phyloP scores from a whole-genome alignment of 768 basidiomycete species.

The Tylopilus cervinicoccineus region DNA sequence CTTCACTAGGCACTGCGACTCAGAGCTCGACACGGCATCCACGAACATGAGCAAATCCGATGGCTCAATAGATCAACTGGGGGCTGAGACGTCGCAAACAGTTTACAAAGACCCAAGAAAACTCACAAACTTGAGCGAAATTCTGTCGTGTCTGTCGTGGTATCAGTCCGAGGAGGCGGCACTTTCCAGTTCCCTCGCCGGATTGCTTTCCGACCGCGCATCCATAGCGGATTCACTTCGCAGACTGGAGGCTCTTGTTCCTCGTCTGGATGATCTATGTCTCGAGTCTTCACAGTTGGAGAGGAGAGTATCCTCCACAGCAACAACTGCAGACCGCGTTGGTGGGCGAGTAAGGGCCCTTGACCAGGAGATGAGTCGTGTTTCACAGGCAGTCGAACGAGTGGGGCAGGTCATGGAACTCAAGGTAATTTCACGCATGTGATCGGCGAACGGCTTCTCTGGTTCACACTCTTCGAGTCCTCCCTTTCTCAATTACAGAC shows the following conservation, averaged over 20 bases:
- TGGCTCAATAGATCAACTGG: conserved; percentile 5
- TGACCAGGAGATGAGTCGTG: conserved; percentile 90
- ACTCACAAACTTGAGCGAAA: conserved; percentile 62
- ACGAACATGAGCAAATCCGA: conserved; percentile 11
- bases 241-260: conserved; percentile 56
- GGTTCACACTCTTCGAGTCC: conserved; percentile 41
- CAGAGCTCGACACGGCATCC: no score
- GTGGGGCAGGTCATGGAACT: conserved; percentile 94
- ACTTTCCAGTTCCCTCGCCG: conserved; percentile 68
- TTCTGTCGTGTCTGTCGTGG: conserved; percentile 68
- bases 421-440: conserved; percentile 51
- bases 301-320: conserved; percentile 63
- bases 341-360: conserved; percentile 86
- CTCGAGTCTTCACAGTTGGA: conserved; percentile 53
- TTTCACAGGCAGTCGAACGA: conserved; percentile 86
- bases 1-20: no score
- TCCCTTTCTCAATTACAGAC: conserved; percentile 55
- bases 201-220: conserved; percentile 63
- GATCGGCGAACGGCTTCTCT: conserved; percentile 21
- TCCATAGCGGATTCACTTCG: conserved; percentile 60
- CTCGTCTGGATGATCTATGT: conserved; percentile 60
- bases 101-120: conserved; percentile 27
- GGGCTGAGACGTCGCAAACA: conserved; percentile 4
- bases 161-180: conserved; percentile 76
- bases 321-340: conserved; percentile 79